Evolutionary conservation across 176 grass and related monocot species (phyloP).

Genomic region (Musa acuminata): DNA sequence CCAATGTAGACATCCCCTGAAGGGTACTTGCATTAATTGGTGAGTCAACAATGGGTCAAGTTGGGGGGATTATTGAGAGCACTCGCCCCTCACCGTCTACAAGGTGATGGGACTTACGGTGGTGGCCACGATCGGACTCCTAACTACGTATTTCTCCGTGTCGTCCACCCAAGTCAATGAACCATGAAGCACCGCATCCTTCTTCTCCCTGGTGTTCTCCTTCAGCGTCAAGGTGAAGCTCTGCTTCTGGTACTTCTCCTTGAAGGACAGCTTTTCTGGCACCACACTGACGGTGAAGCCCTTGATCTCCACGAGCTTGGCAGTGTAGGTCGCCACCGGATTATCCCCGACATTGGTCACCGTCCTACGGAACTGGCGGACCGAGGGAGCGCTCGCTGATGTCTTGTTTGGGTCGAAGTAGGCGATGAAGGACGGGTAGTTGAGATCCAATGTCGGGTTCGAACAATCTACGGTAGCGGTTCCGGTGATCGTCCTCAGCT

Average conservation of each 20-base stretch:
- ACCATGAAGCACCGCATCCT: slow-evolving; percentile 35
- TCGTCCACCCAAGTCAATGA: slow-evolving; percentile 73
- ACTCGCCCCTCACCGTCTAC: no score
- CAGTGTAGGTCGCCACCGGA: slow-evolving; percentile 41
- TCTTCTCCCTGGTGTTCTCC: slow-evolving; percentile 30
- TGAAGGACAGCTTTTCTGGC: slow-evolving; percentile 34
- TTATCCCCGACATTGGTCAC: slow-evolving; percentile 51
- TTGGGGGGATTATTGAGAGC: no score
- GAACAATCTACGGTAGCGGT: slow-evolving; percentile 30
- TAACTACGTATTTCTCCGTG: slow-evolving; percentile 54
- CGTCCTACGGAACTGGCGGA: slow-evolving; percentile 29
- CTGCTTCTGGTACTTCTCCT: slow-evolving; percentile 44
- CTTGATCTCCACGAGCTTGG: slow-evolving; percentile 28
- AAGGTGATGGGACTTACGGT: not conserved
- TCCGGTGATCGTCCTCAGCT: slow-evolving; percentile 1
- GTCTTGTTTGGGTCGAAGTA: slow-evolving; percentile 30
- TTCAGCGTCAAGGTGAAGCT: slow-evolving; percentile 26
- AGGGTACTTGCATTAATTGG: no score
- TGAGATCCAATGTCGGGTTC: slow-evolving; percentile 52
- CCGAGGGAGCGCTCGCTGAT: not conserved
- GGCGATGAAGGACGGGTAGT: slow-evolving; percentile 77
- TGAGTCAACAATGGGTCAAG: no score
- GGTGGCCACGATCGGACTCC: slow-evolving; percentile 55
- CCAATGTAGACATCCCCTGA: no score
- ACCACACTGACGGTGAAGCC: slow-evolving; percentile 37